Evolutionary conservation across 1,284 basidiomycete species (phyloP), one percentile per base, ranked within the genome.

Genomic region (Lentinula novae-zelandiae): DNA sequence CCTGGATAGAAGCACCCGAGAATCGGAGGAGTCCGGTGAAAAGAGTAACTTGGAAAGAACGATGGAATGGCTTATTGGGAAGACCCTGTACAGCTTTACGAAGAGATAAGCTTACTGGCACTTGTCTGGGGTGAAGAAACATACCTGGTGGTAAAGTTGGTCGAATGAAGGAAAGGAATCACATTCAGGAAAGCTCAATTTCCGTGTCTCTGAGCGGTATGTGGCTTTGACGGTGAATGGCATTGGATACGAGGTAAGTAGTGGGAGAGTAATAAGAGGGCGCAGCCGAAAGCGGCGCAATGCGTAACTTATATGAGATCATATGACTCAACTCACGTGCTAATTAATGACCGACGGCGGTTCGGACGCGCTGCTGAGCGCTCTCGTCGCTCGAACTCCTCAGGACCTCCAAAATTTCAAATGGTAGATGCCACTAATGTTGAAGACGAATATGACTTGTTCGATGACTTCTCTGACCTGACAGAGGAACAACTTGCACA

Each of bases 41-140:
- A 91, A 90, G 9, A 90, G 73, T 49, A 92, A 78, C 64, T 80
- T 84, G 52, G 82, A 84, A 61, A 90, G 75, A 75, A 82, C 83
- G 72, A 81, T 86, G 54, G 74, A 78, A 60, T 81, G 75, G 67
- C 77, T 79, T 60, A 86, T 78, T 65, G 83, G 82, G 69, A 91
- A 90, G 63, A 90, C 77, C 66, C 86, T 85, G 71, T 79, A 81
- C 61, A 91, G 79, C 89, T 91, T 65, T 51, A 58, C 49, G 64
- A 58, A 60, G 22, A 58, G 57, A 60, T 63, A 60, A 57, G 55
- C 58, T 27, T 27, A 27, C 51, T 53, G 44, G 52, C 9, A 34
- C 5, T 34, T 31, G 12, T 36, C 38, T 8, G 7, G n/a, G 33
- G 6, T 20, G 15, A 38, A 20, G 15, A 39, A 57, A 62, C 75